Conservation (phyloP, 129 eudicot species). For the Apium graveolens region DNA sequence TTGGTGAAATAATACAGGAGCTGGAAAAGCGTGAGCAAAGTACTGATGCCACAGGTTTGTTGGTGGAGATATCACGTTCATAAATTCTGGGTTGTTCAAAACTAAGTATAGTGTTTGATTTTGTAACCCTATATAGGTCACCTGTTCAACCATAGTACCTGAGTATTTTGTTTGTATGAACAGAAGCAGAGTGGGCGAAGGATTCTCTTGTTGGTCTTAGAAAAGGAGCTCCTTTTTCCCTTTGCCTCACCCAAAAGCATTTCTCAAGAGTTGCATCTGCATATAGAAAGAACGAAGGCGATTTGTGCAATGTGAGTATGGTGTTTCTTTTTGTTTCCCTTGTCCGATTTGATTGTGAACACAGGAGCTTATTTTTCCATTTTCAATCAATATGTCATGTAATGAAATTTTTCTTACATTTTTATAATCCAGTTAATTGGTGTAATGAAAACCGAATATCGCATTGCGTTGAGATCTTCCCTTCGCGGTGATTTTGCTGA, state of each 20-base stretch:
- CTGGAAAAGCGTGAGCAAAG: slow-evolving; percentile 57
- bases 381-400: neutral
- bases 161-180: slow-evolving; percentile 14
- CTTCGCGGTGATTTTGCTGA: slow-evolving; percentile 78
- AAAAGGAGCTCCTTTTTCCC: slow-evolving; percentile 87
- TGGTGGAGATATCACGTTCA: neutral
- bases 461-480: slow-evolving; percentile 76
- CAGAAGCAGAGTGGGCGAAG: slow-evolving; percentile 97
- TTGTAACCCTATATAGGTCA: neutral
- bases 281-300: slow-evolving; percentile 31
- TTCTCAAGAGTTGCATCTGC: slow-evolving; percentile 79
- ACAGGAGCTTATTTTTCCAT: neutral
- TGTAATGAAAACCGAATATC: slow-evolving; percentile 90
- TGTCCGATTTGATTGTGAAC: neutral
- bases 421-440: slow-evolving; percentile 49
- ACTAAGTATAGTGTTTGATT: neutral
- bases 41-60: slow-evolving; percentile 57
- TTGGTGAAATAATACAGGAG: slow-evolving; percentile 54
- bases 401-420: neutral
- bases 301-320: slow-evolving; percentile 53
- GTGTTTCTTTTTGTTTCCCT: neutral
- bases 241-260: slow-evolving; percentile 61
- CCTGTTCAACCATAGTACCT: neutral
- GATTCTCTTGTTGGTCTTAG: slow-evolving; percentile 74
- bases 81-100: neutral